phyloP scores from a whole-genome alignment of 2,329 filamentous ascomycete genomes.

The Sclerotinia spermophila region DNA sequence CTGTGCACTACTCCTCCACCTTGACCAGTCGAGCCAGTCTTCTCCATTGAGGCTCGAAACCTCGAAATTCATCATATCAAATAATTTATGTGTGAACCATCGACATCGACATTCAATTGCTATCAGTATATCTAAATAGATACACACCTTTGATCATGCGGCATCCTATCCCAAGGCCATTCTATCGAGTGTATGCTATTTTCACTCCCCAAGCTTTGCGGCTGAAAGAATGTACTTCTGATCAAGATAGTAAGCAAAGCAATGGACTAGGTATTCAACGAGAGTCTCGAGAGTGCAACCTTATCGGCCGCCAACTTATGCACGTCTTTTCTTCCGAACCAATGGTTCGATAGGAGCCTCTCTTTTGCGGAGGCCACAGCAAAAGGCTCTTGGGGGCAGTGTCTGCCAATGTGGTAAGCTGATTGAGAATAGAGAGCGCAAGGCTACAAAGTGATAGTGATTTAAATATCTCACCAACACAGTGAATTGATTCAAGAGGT shows the following conservation, averaged over 20 bases:
- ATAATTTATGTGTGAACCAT: not conserved
- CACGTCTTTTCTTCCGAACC: constrained; percentile 15
- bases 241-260: not conserved
- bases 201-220: not conserved
- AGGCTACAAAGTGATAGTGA: not conserved
- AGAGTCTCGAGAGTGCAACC: constrained; percentile 7
- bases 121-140: not conserved
- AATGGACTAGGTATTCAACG: not conserved
- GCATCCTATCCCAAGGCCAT: not conserved
- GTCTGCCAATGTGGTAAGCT: constrained; percentile 13
- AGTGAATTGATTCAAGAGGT: not conserved
- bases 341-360: constrained; percentile 7
- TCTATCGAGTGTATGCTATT: not conserved
- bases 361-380: not conserved
- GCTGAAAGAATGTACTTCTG: not conserved
- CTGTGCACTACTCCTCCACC: not conserved
- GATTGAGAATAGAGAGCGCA: not conserved
- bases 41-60: not conserved
- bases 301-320: constrained; percentile 2
- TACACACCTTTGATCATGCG: not conserved
- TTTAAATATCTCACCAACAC: not conserved
- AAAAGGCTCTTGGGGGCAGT: not conserved
- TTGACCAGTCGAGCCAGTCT: not conserved
- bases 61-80: not conserved
- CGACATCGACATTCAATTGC: not conserved